These are phyloP conservation scores for Porpolomopsis calyptriformis DNA, from an alignment of 768 basidiomycete genomes.

Conservation along the genomic window DNA sequence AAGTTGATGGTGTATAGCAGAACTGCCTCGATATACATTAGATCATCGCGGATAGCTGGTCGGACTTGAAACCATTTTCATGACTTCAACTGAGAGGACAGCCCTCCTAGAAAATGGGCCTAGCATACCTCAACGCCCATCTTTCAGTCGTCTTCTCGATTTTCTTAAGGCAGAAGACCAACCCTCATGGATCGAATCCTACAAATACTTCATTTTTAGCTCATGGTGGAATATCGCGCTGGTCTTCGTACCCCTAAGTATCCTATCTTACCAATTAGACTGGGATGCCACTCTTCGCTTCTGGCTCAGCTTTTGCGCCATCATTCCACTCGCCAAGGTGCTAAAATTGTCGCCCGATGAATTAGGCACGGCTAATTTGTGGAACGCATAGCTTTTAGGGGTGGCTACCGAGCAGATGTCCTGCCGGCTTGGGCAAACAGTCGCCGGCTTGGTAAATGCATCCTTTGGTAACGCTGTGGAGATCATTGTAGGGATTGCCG, in stretches of 20 bases:
- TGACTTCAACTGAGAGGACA: slow-evolving; percentile 34
- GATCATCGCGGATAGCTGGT: no score
- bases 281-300: slow-evolving; percentile 77
- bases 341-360: background rate
- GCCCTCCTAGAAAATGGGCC: slow-evolving; percentile 40
- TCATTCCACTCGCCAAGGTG: slow-evolving; percentile 82
- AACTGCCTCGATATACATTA: no score
- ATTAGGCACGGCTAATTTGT: slow-evolving; percentile 3
- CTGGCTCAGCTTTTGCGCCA: slow-evolving; percentile 67
- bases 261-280: slow-evolving; percentile 48
- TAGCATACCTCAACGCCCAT: slow-evolving; percentile 12
- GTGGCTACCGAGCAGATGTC: slow-evolving; percentile 78
- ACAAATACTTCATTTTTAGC: slow-evolving; percentile 48
- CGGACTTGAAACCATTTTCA: slow-evolving; percentile 19
- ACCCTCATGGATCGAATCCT: slow-evolving; percentile 50
- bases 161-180: slow-evolving; percentile 50
- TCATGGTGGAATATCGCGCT: slow-evolving; percentile 71
- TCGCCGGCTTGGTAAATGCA: slow-evolving; percentile 81
- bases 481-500: slow-evolving; percentile 82
- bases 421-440: slow-evolving; percentile 66
- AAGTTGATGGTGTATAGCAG: slow-evolving; percentile 14
- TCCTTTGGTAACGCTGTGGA: slow-evolving; percentile 79
- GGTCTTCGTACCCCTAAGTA: slow-evolving; percentile 67
- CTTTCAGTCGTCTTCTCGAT: slow-evolving; percentile 25
- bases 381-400: slow-evolving; percentile 48